phyloP scores from a whole-genome alignment of 371 early-diverging fungal genomes.

The Nematocida displodere region DNA sequence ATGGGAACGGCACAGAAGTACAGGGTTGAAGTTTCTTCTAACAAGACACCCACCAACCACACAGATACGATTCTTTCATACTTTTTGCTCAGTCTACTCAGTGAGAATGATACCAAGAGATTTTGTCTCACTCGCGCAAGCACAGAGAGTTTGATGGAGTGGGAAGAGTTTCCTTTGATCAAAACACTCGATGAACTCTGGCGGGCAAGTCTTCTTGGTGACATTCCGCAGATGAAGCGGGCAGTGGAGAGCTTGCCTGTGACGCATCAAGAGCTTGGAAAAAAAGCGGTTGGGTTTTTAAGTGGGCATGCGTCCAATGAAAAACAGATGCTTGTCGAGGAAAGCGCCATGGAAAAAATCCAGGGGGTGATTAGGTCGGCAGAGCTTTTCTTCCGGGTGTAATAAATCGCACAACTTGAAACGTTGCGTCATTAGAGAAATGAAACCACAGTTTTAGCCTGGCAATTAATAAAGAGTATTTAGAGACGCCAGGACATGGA shows the following conservation, averaged over 20 bases:
- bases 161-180: neutral
- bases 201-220: conserved; percentile 18
- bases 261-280: conserved; percentile 2
- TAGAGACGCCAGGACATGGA: too few relatives aligned
- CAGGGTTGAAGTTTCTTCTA: neutral
- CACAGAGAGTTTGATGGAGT: conserved; percentile 7
- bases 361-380: conserved; percentile 27
- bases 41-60: neutral
- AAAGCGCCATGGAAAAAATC: neutral
- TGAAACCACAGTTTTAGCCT: conserved; percentile 51
- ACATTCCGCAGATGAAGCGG: conserved; percentile 45
- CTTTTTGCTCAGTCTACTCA: conserved; percentile 19
- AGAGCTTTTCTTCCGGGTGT: conserved; percentile 50
- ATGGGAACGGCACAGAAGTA: conserved; percentile 7
- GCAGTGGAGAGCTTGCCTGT: neutral
- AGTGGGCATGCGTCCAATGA: neutral
- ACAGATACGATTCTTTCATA: conserved; percentile 36
- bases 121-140: conserved; percentile 22
- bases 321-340: neutral
- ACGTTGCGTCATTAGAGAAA: neutral
- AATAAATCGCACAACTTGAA: neutral
- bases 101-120: conserved; percentile 1
- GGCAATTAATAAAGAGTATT: too few relatives aligned
- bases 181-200: conserved; percentile 22
- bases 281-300: conserved; percentile 6